Conservation (phyloP, 2,329 filamentous ascomycete species). For the Botrytis medusae region DNA sequence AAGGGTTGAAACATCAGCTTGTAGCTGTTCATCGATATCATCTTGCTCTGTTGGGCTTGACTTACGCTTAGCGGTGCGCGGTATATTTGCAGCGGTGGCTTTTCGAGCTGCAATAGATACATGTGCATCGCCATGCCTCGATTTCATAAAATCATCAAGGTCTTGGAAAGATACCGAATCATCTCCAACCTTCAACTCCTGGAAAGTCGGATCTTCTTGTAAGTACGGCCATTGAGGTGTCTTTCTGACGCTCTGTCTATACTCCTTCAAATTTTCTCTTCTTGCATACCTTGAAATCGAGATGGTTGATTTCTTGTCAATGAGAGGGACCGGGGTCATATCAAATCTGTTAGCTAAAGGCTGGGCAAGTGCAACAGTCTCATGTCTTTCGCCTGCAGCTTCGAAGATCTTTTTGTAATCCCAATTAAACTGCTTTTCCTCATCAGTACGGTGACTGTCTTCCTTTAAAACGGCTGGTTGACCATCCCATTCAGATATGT, state of each 20-base stretch:
- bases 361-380: slow-evolving; percentile 50
- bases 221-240: slow-evolving; percentile 44
- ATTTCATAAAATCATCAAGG: slow-evolving; percentile 32
- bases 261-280: slow-evolving; percentile 46
- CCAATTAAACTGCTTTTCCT: slow-evolving; percentile 43
- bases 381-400: slow-evolving; percentile 40
- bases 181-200: slow-evolving; percentile 29
- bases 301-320: slow-evolving; percentile 45
- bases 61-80: slow-evolving; percentile 32
- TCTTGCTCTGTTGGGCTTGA: slow-evolving; percentile 28
- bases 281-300: slow-evolving; percentile 49
- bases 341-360: slow-evolving; percentile 47
- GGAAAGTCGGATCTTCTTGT: slow-evolving; percentile 48
- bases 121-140: slow-evolving; percentile 25
- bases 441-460: slow-evolving; percentile 31
- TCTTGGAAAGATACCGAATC: slow-evolving; percentile 34
- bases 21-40: slow-evolving; percentile 26
- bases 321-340: slow-evolving; percentile 49
- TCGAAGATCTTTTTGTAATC: slow-evolving; percentile 44
- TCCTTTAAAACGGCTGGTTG: slow-evolving; percentile 22
- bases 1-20: slow-evolving; percentile 21
- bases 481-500: slow-evolving; percentile 21
- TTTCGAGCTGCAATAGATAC: slow-evolving; percentile 1
- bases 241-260: slow-evolving; percentile 45
- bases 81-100: slow-evolving; percentile 17